Percentiles rank a stretch among this genome's conserved stretches.
phyloP scores from a whole-genome alignment of 805 yeast genomes.

The Hanseniaspora guilliermondii region DNA sequence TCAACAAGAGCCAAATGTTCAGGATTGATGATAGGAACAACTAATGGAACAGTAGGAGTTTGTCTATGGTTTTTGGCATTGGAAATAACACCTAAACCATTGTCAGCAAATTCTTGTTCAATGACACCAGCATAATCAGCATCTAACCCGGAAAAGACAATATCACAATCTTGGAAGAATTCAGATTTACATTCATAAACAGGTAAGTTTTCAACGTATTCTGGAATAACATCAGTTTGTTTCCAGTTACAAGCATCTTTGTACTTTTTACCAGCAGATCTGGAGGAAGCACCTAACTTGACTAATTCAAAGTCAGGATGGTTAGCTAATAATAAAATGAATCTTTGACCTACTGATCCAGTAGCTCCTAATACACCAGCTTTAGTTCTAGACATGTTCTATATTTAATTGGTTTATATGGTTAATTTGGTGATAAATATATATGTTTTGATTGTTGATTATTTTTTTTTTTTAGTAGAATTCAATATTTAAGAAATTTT shows the following conservation, averaged over 20 bases:
- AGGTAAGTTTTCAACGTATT: slow-evolving; percentile 42
- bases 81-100: slow-evolving; percentile 75
- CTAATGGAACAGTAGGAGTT: slow-evolving; percentile 71
- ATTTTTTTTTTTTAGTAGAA: background rate
- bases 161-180: slow-evolving; percentile 75
- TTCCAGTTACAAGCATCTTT: slow-evolving; percentile 86
- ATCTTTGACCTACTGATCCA: slow-evolving; percentile 95
- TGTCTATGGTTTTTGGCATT: slow-evolving; percentile 95
- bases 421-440: background rate
- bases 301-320: slow-evolving; percentile 84
- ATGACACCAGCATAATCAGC: slow-evolving; percentile 87
- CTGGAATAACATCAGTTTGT: slow-evolving; percentile 76
- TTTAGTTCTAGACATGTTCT: slow-evolving; percentile 24
- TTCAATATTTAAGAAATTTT: background rate
- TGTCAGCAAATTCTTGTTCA: slow-evolving; percentile 70
- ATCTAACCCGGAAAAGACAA: slow-evolving; percentile 90
- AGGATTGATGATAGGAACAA: slow-evolving; percentile 90
- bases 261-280: slow-evolving; percentile 87
- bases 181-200: slow-evolving; percentile 71
- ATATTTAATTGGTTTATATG: background rate
- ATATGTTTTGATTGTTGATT: too few relatives aligned
- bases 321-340: slow-evolving; percentile 65
- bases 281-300: slow-evolving; percentile 80
- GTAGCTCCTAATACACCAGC: slow-evolving; percentile 96
- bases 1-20: slow-evolving; percentile 72